These are phyloP conservation scores for Leucocoprinus birnbaumii DNA, from an alignment of 768 basidiomycete genomes.

Conservation along the genomic window DNA sequence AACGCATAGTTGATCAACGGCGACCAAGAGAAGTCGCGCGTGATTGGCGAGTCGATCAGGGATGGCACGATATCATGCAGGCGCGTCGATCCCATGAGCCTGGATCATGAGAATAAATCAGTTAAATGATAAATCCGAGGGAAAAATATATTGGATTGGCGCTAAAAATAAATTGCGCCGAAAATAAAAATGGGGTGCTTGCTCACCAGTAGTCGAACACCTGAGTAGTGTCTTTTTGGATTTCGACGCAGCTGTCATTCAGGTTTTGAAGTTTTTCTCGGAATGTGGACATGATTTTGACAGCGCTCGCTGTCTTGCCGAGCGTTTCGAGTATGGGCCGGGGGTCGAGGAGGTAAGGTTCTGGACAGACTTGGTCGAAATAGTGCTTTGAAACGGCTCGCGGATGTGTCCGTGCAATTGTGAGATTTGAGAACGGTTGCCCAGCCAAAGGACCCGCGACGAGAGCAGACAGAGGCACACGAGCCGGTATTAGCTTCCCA, in stretches of 20 bases:
- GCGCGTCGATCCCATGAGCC: conserved; percentile 46
- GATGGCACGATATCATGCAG: conserved; percentile 43
- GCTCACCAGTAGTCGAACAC: conserved; percentile 55
- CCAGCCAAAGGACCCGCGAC: conserved; percentile 38
- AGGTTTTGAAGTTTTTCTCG: conserved; percentile 37
- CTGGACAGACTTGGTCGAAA: conserved; percentile 47
- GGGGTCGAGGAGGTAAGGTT: conserved; percentile 17
- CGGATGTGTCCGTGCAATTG: conserved; percentile 29
- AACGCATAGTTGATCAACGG: conserved; percentile 52
- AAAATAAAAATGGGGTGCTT: neutral
- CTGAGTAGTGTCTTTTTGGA: conserved; percentile 31
- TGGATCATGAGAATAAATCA: conserved; percentile 23
- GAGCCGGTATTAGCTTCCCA: conserved; percentile 48
- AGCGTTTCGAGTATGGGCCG: conserved; percentile 25
- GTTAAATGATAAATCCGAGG: too few species aligned
- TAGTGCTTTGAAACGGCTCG: conserved; percentile 43
- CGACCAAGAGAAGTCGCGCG: conserved; percentile 61
- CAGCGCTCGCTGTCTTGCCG: conserved; percentile 22
- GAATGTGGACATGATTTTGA: conserved; percentile 42
- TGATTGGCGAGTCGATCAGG: conserved; percentile 43
- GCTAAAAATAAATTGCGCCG: neutral
- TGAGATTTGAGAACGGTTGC: neutral
- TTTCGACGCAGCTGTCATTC: conserved; percentile 48
- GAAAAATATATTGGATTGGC: too few species aligned
- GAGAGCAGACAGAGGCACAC: conserved; percentile 52